Conservation (phyloP, 331 rosid species). For the Malus hybrid region DNA sequence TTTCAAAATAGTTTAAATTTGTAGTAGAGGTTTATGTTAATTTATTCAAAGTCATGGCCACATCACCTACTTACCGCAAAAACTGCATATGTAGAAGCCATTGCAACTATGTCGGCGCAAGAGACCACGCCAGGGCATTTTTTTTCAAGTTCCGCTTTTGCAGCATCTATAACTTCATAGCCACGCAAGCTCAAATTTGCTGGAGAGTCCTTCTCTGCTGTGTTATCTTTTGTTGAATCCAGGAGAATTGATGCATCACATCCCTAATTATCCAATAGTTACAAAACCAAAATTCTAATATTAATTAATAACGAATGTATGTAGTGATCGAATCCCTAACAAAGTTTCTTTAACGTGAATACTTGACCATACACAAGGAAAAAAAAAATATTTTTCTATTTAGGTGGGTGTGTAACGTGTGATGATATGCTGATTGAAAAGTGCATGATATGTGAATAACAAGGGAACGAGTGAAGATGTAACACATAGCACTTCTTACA, state of each 20-base stretch:
- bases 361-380: not conserved
- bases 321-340: not conserved
- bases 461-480: not conserved
- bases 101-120: conserved; percentile 73
- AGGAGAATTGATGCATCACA: conserved; percentile 75
- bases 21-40: too few relatives aligned
- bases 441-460: not conserved
- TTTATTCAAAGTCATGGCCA: too few relatives aligned
- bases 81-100: conserved; percentile 77
- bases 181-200: conserved; percentile 81
- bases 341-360: not conserved
- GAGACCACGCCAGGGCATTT: conserved; percentile 80
- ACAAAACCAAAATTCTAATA: not conserved
- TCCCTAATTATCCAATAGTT: conserved; percentile 33
- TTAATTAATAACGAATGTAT: not conserved
- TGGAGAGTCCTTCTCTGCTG: conserved; percentile 84
- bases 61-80: conserved; percentile 32
- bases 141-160: conserved; percentile 53
- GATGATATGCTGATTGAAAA: not conserved
- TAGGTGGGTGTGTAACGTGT: not conserved
- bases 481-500: not conserved
- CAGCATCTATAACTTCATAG: conserved; percentile 63
- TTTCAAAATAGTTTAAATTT: too few relatives aligned
- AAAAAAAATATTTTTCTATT: not conserved
- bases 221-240: conserved; percentile 62